Percentiles rank a stretch among this genome's conserved stretches.
These are phyloP conservation scores for Amphibolis antarctica DNA, from an alignment of 106 monocot species.

Conservation along the genomic window DNA sequence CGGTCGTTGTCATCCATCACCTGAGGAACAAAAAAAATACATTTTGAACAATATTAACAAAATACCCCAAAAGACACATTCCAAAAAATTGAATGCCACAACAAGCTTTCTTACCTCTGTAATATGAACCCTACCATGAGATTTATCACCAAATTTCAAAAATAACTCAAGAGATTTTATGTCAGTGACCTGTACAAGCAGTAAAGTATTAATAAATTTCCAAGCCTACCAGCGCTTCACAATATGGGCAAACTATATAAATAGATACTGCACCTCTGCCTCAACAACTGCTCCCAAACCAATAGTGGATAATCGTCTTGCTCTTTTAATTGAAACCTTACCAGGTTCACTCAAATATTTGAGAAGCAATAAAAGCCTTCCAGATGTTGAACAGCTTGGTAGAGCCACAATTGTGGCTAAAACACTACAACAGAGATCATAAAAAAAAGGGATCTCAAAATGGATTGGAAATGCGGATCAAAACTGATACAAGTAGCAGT, in stretches of 20 bases:
- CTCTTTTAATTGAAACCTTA: slow-evolving; percentile 42
- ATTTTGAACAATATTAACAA: background rate
- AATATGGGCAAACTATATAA: background rate
- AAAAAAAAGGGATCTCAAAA: slow-evolving; percentile 1
- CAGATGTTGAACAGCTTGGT: slow-evolving; percentile 35
- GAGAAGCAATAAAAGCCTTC: slow-evolving; percentile 55
- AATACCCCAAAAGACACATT: background rate
- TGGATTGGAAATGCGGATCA: background rate
- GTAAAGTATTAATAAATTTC: background rate
- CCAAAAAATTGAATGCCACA: background rate
- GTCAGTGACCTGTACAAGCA: slow-evolving; percentile 44
- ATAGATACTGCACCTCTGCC: slow-evolving; percentile 48
- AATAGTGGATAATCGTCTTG: slow-evolving; percentile 35
- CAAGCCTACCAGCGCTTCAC: background rate
- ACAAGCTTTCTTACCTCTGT: slow-evolving; percentile 46
- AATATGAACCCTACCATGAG: slow-evolving; percentile 69
- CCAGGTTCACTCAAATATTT: slow-evolving; percentile 30
- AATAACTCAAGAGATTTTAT: slow-evolving; percentile 56
- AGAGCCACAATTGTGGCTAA: slow-evolving; percentile 49
- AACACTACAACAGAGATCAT: slow-evolving; percentile 28
- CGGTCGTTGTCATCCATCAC: slow-evolving; percentile 35
- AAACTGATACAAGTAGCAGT: no score
- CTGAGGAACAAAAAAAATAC: slow-evolving; percentile 15
- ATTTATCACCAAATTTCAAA: slow-evolving; percentile 55
- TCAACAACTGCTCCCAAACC: slow-evolving; percentile 65